These are phyloP conservation scores for Epithele typhae DNA, from an alignment of 768 basidiomycete species.

Conservation along the genomic window DNA sequence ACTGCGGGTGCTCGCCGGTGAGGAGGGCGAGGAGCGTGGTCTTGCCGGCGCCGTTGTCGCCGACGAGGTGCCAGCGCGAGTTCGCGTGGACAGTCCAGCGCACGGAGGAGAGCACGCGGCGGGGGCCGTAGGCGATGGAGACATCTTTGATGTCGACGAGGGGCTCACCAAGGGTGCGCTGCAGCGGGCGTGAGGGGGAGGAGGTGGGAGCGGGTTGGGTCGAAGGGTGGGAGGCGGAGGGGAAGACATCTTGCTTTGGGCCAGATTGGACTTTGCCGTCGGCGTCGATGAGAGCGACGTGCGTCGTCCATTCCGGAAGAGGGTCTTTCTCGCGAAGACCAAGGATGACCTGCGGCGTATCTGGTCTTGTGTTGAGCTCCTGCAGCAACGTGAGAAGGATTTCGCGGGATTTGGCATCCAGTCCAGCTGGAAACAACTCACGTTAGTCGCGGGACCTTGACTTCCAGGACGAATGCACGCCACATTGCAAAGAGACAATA, in stretches of 20 bases:
- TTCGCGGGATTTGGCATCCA: constrained; percentile 61
- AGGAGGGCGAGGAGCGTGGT: constrained; percentile 88
- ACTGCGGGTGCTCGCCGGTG: constrained; percentile 94
- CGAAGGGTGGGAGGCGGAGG: constrained; percentile 10
- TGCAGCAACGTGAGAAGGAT: constrained; percentile 51
- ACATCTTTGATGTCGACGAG: constrained; percentile 64
- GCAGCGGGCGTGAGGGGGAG: not conserved
- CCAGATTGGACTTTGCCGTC: constrained; percentile 50
- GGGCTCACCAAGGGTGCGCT: constrained; percentile 26
- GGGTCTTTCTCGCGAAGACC: constrained; percentile 67
- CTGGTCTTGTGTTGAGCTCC: constrained; percentile 32
- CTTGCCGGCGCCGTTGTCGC: constrained; percentile 93
- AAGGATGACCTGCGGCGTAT: constrained; percentile 58
- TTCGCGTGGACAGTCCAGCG: constrained; percentile 81
- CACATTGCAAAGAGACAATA: too few species aligned
- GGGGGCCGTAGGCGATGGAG: constrained; percentile 64
- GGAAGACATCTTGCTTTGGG: constrained; percentile 40
- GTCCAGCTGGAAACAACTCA: constrained; percentile 75
- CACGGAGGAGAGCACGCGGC: constrained; percentile 67
- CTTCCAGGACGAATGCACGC: too few species aligned
- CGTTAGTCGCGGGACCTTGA: too few species aligned
- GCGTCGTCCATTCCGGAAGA: constrained; percentile 68
- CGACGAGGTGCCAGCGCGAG: constrained; percentile 87
- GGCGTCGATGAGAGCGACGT: constrained; percentile 50
- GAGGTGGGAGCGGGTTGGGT: not conserved